Evolutionary conservation across 495 filamentous ascomycete genomes (phyloP), one percentile per base, ranked within the genome.

Genomic region (Penicillium alfredii): DNA sequence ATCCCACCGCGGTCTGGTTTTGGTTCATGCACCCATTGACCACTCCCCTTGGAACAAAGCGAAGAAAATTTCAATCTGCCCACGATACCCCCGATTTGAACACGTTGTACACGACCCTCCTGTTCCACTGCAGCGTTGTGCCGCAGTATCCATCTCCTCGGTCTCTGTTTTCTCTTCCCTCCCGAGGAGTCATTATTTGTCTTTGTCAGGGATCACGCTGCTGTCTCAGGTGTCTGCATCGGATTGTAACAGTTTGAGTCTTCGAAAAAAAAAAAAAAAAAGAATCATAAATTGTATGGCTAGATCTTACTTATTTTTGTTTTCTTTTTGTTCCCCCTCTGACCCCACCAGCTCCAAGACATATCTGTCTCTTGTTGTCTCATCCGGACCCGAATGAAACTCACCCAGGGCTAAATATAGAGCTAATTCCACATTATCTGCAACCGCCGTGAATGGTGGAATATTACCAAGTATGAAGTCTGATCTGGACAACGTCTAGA

Each of bases 121-220:
- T 33, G 38, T 40, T 40, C 8, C 30, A 40, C 23, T 27, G 38
- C 30, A 40, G 38, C 38, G 38, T 40, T 19, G 38, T 33, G 21
- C 13, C 16, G 17, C 20, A 8, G 20, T 19, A 33, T 14, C 9
- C 13, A 15, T 30, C 23, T 12, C 19, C 4, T 12, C 25, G 24
- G 20, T n/a, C n/a, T n/a, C n/a, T n/a, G n/a, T n/a, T n/a, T n/a
- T n/a, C n/a, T n/a, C n/a, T n/a, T n/a, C n/a, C n/a, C n/a, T n/a
- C n/a, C n/a, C n/a, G n/a, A n/a, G n/a, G n/a, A n/a, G n/a, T n/a
- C 23, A 34, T 17, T 13, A 26, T 20, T 6, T 16, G 33, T 43
- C 33, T 24, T 32, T 38, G 34, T 38, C 28, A 25, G 17, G 33
- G 37, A 20, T 24, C 8, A 44, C 28, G 3, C 6, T 33, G 28